A percentile compares a stretch with the other conserved stretches of the same genome.
Conservation (phyloP, 192 early-diverging fungal species). For the Mortierella hygrophila region DNA sequence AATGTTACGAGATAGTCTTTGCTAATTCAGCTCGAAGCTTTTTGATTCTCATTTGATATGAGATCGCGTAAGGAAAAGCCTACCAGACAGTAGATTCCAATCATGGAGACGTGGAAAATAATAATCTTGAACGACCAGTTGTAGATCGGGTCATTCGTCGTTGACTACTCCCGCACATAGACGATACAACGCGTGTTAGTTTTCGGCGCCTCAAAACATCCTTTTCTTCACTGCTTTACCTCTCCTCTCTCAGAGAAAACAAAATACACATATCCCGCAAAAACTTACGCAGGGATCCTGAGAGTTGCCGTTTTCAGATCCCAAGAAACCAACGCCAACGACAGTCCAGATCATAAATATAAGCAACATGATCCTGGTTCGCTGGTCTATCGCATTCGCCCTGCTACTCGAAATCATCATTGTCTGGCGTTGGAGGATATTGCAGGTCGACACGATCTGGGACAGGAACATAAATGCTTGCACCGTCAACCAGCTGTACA, state of each 20-base stretch:
- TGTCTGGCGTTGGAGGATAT: slow-evolving; percentile 36
- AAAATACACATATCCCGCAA: neutral
- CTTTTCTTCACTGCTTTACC: neutral
- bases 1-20: neutral
- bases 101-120: slow-evolving; percentile 37
- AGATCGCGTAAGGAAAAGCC: neutral
- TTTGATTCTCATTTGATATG: neutral
- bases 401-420: slow-evolving; percentile 28
- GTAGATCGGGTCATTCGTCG: slow-evolving; percentile 35
- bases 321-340: slow-evolving; percentile 52
- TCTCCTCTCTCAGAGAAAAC: neutral
- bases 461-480: slow-evolving; percentile 40
- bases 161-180: neutral
- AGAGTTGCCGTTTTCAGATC: slow-evolving; percentile 4
- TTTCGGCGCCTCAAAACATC: too few relatives aligned
- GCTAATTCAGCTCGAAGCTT: neutral
- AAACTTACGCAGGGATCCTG: slow-evolving; percentile 37
- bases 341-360: slow-evolving; percentile 51
- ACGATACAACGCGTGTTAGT: neutral
- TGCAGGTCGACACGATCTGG: slow-evolving; percentile 38
- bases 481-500: slow-evolving; percentile 54
- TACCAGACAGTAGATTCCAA: slow-evolving; percentile 55
- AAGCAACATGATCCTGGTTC: slow-evolving; percentile 34
- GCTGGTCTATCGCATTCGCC: slow-evolving; percentile 27
- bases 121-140: slow-evolving; percentile 51